A percentile compares a stretch with the other conserved stretches of the same genome.
phyloP scores from a whole-genome alignment of 805 yeast genomes.

The Saccharomycopsis selenospora region DNA sequence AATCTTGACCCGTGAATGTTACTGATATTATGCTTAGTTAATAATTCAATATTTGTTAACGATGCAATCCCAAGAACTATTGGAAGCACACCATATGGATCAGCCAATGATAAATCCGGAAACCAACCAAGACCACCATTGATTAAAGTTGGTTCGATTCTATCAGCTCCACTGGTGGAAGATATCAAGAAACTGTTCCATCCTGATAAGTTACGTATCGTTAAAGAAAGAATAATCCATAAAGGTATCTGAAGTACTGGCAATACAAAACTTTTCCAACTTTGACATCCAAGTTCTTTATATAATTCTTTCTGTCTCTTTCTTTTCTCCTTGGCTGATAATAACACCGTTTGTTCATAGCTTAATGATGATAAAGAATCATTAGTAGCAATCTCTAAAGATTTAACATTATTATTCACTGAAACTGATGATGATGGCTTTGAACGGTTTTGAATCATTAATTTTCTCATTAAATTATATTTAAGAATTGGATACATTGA shows the following conservation, averaged over 20 bases:
- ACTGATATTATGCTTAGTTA: slow-evolving; percentile 24
- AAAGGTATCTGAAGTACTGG: slow-evolving; percentile 83
- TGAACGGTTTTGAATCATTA: slow-evolving; percentile 31
- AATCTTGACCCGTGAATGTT: slow-evolving; percentile 26
- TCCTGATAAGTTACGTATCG: slow-evolving; percentile 71
- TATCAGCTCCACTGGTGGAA: slow-evolving; percentile 28
- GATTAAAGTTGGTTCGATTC: slow-evolving; percentile 44
- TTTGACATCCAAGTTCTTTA: slow-evolving; percentile 56
- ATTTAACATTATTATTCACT: slow-evolving; percentile 25
- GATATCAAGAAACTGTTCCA: slow-evolving; percentile 30
- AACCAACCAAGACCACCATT: slow-evolving; percentile 57
- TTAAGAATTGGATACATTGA: slow-evolving; percentile 73
- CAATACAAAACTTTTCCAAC: slow-evolving; percentile 70
- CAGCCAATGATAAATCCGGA: slow-evolving; percentile 49
- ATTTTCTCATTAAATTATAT: slow-evolving; percentile 41
- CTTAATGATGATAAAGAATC: slow-evolving; percentile 39
- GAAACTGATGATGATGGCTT: slow-evolving; percentile 25
- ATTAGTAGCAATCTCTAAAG: slow-evolving; percentile 21
- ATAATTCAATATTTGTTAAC: slow-evolving; percentile 70
- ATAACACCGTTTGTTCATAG: slow-evolving; percentile 68
- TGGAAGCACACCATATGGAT: slow-evolving; percentile 62
- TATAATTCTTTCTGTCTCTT: slow-evolving; percentile 69
- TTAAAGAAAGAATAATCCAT: slow-evolving; percentile 73
- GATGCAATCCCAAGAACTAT: slow-evolving; percentile 62
- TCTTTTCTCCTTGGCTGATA: slow-evolving; percentile 72